A percentile compares a stretch with the other conserved stretches of the same genome.
phyloP scores from a whole-genome alignment of 177 flowering plant genomes.

The Vitis hybrid region DNA sequence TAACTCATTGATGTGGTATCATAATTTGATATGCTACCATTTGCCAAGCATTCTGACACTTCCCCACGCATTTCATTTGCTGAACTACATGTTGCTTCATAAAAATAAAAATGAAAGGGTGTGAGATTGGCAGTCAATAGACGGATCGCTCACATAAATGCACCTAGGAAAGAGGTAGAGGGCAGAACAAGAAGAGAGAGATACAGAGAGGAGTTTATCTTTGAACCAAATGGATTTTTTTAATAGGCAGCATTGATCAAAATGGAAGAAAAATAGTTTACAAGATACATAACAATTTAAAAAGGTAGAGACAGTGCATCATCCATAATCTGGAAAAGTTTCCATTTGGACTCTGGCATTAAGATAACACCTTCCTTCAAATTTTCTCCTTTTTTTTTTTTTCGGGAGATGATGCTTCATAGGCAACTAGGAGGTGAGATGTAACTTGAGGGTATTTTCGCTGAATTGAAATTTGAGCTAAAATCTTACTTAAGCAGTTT shows the following conservation, averaged over 20 bases:
- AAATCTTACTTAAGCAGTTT: too few relatives aligned
- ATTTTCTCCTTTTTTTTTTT: too few relatives aligned
- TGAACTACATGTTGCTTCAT: conserved; percentile 22
- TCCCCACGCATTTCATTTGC: conserved; percentile 31
- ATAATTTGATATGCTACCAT: conserved; percentile 20
- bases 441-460: too few relatives aligned
- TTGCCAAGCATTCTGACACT: conserved; percentile 15
- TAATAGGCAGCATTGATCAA: background rate
- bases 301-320: too few relatives aligned
- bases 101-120: background rate
- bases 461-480: too few relatives aligned
- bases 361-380: too few relatives aligned
- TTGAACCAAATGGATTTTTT: too few relatives aligned
- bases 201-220: background rate
- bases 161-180: background rate
- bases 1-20: conserved; percentile 10
- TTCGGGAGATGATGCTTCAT: too few relatives aligned
- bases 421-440: too few relatives aligned
- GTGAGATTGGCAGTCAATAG: background rate
- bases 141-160: background rate
- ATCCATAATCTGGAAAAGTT: too few relatives aligned
- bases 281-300: background rate
- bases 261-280: background rate
- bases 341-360: too few relatives aligned
- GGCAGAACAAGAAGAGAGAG: background rate